phyloP scores from a whole-genome alignment of 257 asterid genomes.

The Solanum arcanum region DNA sequence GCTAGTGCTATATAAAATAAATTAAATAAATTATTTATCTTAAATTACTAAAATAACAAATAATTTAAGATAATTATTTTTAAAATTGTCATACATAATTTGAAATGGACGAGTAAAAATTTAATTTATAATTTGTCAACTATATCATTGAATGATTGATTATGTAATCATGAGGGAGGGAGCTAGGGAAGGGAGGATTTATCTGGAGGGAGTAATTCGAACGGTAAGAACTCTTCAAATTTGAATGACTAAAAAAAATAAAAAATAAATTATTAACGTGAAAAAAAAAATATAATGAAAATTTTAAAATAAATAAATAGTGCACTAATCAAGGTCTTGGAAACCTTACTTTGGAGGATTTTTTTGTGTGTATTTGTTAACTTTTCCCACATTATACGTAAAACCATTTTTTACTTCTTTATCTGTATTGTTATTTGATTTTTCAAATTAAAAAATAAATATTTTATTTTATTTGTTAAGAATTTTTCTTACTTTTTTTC shows the following conservation, averaged over 20 bases:
- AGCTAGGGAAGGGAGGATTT: no score
- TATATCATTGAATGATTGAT: neutral
- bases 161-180: no score
- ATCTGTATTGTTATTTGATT: neutral
- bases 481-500: no score
- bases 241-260: rapidly evolving
- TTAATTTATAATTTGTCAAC: neutral
- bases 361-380: neutral
- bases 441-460: no score
- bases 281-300: neutral
- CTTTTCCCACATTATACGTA: neutral
- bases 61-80: neutral
- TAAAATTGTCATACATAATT: neutral
- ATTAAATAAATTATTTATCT: no score
- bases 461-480: no score
- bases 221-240: no score
- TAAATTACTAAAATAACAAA: neutral
- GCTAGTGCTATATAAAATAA: no score
- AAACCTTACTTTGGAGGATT: neutral
- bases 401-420: neutral
- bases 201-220: no score
- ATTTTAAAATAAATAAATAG: neutral
- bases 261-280: no score
- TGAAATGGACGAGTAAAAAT: neutral
- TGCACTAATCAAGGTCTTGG: neutral